Conservation (phyloP, 345 rosid genomes). For the Bruguiera parviflora region DNA sequence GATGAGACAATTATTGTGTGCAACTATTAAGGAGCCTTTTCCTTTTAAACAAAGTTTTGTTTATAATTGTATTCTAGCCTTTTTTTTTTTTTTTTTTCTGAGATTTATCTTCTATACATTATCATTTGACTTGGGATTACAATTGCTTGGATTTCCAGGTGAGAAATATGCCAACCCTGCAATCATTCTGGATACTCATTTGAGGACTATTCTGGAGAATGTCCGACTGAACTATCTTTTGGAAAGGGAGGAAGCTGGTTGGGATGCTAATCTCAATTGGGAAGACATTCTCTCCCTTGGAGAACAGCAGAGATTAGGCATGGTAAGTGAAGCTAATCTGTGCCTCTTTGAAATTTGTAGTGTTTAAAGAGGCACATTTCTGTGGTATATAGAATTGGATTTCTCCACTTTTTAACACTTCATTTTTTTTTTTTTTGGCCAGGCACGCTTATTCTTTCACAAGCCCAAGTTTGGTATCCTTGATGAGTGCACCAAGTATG, state of each 20-base stretch:
- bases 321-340: conserved; percentile 49
- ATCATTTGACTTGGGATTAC: background rate
- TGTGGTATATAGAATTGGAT: background rate
- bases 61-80: background rate
- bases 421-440: conserved; percentile 16
- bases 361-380: conserved; percentile 4
- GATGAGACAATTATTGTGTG: background rate
- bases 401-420: conserved; percentile 5
- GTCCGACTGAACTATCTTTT: conserved; percentile 80
- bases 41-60: too few species aligned
- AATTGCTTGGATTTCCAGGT: conserved; percentile 37
- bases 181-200: conserved; percentile 46
- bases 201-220: conserved; percentile 73
- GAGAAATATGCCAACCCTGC: conserved; percentile 30
- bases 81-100: background rate
- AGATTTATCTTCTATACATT: background rate
- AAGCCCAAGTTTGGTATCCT: conserved; percentile 88
- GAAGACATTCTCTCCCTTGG: conserved; percentile 94
- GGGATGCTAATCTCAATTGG: conserved; percentile 84
- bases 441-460: conserved; percentile 98
- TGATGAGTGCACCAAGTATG: conserved; percentile 98
- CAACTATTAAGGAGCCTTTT: background rate
- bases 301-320: conserved; percentile 97
- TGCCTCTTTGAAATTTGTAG: background rate
- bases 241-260: conserved; percentile 80